A percentile compares a stretch with the other conserved stretches of the same genome.
Conservation (phyloP, 2,329 filamentous ascomycete genomes). For the Fusarium ramigenum region DNA sequence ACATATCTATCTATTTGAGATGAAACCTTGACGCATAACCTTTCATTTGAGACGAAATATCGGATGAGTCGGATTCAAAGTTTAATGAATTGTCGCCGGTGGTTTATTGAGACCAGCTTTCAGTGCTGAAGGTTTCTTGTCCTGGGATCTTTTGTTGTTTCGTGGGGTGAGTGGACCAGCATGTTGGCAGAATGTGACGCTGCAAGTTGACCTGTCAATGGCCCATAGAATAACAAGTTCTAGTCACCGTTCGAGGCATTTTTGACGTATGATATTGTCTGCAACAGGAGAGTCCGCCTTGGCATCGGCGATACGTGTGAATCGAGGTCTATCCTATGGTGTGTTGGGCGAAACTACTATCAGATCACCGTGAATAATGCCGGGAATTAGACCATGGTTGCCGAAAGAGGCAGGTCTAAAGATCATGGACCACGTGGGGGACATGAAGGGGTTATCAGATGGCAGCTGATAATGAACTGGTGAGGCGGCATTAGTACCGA, state of each 20-base stretch:
- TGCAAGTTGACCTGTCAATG: background rate
- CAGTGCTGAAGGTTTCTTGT: background rate
- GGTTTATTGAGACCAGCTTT: background rate
- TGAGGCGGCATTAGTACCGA: accelerated
- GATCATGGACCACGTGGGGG: background rate
- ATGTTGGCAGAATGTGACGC: background rate
- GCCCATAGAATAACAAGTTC: background rate
- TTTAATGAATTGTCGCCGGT: too few species aligned
- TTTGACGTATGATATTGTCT: background rate
- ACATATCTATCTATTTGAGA: background rate
- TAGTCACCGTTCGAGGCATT: background rate
- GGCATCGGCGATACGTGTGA: background rate
- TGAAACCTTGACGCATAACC: background rate
- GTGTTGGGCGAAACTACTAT: background rate
- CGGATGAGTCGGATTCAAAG: background rate
- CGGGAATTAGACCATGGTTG: background rate
- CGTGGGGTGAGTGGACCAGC: background rate
- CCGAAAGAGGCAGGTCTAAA: background rate
- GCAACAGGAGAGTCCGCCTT: background rate
- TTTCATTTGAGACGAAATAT: background rate
- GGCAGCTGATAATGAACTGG: background rate
- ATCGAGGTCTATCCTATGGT: background rate
- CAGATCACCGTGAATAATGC: background rate
- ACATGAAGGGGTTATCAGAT: background rate
- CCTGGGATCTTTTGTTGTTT: background rate